Evolutionary conservation across 2,329 filamentous ascomycete genomes (phyloP).

Genomic region (Aureobasidium namibiae): DNA sequence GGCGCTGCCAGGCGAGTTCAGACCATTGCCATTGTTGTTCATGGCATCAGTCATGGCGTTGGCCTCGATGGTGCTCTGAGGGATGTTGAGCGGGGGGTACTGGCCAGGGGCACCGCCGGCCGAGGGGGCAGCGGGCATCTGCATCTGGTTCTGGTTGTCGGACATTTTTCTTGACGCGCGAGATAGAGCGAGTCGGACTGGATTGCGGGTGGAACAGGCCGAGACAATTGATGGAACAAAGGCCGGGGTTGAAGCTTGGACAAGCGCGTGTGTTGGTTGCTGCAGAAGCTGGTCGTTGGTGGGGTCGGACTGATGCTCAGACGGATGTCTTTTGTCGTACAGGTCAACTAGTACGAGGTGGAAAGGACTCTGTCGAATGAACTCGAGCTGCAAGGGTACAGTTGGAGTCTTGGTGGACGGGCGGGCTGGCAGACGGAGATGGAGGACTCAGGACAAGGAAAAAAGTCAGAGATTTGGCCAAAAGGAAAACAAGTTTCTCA

Average conservation of each 20-base stretch:
- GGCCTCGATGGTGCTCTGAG: conserved; percentile 89
- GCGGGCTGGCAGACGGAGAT: conserved; percentile 24
- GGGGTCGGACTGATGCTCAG: neutral
- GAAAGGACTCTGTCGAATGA: neutral
- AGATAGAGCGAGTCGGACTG: neutral
- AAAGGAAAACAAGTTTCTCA: conserved; percentile 4
- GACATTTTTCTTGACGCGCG: conserved; percentile 50
- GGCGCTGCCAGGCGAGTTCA: conserved; percentile 79
- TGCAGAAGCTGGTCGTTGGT: neutral
- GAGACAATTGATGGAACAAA: conserved; percentile 10
- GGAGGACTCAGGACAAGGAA: conserved; percentile 22
- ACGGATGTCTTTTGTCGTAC: neutral
- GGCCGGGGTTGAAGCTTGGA: conserved; percentile 7
- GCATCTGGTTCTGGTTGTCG: conserved; percentile 57
- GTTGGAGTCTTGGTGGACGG: neutral
- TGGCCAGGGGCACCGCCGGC: conserved; percentile 63
- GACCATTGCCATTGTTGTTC: conserved; percentile 53
- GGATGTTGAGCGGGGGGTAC: conserved; percentile 79
- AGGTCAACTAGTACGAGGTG: neutral
- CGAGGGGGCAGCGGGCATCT: conserved; percentile 61
- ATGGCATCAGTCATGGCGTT: conserved; percentile 85
- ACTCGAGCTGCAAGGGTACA: neutral
- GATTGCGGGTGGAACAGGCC: neutral
- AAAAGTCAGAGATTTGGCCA: conserved; percentile 8
- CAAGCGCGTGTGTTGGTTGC: neutral